Evolutionary conservation across 2,329 filamentous ascomycete genomes (phyloP).

Genomic region (Chaetomium olivaceum): DNA sequence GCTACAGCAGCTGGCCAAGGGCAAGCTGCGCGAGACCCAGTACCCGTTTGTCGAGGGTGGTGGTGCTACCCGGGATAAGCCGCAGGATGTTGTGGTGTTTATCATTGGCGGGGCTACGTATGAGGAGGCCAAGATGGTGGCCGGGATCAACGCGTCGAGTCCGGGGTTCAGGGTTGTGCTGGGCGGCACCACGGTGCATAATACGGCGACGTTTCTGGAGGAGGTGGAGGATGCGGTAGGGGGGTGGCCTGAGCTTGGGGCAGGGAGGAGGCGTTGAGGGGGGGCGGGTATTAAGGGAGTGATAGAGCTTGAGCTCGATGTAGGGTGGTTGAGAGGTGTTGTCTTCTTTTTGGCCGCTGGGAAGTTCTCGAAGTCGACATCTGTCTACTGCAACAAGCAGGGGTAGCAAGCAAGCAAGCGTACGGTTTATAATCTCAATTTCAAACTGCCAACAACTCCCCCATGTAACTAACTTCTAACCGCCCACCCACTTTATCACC

Average conservation of each 20-base stretch:
- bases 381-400: background rate
- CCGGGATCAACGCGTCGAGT: conserved; percentile 88
- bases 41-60: conserved; percentile 94
- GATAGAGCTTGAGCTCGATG: background rate
- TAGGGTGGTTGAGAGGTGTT: background rate
- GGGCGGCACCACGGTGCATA: conserved; percentile 85
- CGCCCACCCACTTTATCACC: background rate
- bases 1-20: conserved; percentile 90
- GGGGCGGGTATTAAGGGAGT: background rate
- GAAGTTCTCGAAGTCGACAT: background rate
- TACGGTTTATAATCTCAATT: background rate
- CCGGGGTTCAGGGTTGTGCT: conserved; percentile 87
- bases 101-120: conserved; percentile 93
- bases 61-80: conserved; percentile 86
- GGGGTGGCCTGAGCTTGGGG: conserved; percentile 66
- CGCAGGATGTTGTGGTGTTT: conserved; percentile 94
- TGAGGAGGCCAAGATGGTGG: conserved; percentile 94
- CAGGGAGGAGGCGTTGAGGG: conserved; percentile 23
- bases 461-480: conserved; percentile 10
- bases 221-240: conserved; percentile 88
- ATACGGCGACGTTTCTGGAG: conserved; percentile 82
- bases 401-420: background rate
- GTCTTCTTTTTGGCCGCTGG: background rate
- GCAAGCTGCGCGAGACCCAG: conserved; percentile 77
- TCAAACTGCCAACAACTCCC: background rate